Evolutionary conservation across 768 basidiomycete genomes (phyloP).

Genomic region (Trametopsis cervina): DNA sequence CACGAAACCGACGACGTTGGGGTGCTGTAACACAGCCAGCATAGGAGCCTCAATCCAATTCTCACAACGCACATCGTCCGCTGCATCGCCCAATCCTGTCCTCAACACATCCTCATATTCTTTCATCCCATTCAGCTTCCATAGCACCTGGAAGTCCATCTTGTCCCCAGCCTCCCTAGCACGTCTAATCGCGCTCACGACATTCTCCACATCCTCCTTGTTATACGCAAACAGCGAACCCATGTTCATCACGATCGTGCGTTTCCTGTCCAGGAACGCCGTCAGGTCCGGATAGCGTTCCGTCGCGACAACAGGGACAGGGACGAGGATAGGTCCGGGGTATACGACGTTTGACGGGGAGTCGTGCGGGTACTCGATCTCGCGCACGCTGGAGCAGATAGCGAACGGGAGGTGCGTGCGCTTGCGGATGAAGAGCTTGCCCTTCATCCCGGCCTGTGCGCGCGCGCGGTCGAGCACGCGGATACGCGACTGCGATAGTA

Average conservation of each 20-base stretch:
- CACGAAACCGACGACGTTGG: conserved; percentile 8
- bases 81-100: neutral
- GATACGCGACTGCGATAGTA: neutral
- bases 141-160: conserved; percentile 4
- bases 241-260: neutral
- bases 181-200: conserved; percentile 2
- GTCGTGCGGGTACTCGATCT: conserved; percentile 5
- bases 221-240: conserved; percentile 7
- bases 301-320: neutral
- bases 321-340: neutral
- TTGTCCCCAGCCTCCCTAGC: neutral
- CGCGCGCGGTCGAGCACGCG: neutral
- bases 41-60: conserved; percentile 8
- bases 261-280: neutral
- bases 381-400: conserved; percentile 5
- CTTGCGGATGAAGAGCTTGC: neutral
- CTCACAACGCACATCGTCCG: neutral
- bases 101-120: neutral
- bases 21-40: conserved; percentile 7
- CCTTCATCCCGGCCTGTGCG: conserved; percentile 1
- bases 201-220: neutral
- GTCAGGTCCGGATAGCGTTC: neutral
- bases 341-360: neutral
- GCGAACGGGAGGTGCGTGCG: neutral
- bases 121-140: conserved; percentile 10